Conservation (phyloP, 1,284 basidiomycete species). For the Ustilago loliicola region DNA sequence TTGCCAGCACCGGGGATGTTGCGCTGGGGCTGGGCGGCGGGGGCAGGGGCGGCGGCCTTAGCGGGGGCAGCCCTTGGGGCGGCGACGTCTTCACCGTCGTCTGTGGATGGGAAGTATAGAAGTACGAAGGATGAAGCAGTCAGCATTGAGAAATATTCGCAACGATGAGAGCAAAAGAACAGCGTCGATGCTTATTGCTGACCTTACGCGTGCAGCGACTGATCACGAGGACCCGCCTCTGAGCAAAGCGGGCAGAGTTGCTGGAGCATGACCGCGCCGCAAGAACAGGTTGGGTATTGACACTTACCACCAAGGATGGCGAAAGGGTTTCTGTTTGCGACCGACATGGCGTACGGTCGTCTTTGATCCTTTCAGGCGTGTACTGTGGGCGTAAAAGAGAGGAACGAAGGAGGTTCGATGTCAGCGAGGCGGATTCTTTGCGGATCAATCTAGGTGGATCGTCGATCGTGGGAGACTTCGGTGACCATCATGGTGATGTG, state of each 20-base stretch:
- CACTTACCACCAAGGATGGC: constrained; percentile 68
- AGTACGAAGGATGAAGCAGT: not conserved
- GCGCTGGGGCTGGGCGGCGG: constrained; percentile 55
- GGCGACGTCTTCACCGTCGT: constrained; percentile 61
- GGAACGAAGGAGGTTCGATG: not conserved
- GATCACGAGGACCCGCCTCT: not conserved
- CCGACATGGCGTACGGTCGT: constrained; percentile 68
- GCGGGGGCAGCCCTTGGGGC: constrained; percentile 60
- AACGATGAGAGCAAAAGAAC: not conserved
- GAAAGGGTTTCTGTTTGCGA: constrained; percentile 70
- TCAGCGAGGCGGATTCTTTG: constrained; percentile 18
- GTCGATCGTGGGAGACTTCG: not conserved
- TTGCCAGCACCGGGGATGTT: constrained; percentile 64
- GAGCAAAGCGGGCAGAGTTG: not conserved
- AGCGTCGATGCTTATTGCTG: not conserved
- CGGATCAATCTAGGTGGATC: not conserved
- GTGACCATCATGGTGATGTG: not conserved
- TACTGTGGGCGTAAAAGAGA: constrained; percentile 22
- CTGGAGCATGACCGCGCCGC: not conserved
- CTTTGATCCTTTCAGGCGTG: constrained; percentile 52
- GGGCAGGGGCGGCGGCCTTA: constrained; percentile 57
- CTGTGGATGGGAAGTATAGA: constrained; percentile 20
- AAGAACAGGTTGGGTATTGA: not conserved
- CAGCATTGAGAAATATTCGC: not conserved
- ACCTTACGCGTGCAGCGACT: not conserved